Evolutionary conservation across 257 asterid genomes (phyloP).

Genomic region (Solanum tacnaense): DNA sequence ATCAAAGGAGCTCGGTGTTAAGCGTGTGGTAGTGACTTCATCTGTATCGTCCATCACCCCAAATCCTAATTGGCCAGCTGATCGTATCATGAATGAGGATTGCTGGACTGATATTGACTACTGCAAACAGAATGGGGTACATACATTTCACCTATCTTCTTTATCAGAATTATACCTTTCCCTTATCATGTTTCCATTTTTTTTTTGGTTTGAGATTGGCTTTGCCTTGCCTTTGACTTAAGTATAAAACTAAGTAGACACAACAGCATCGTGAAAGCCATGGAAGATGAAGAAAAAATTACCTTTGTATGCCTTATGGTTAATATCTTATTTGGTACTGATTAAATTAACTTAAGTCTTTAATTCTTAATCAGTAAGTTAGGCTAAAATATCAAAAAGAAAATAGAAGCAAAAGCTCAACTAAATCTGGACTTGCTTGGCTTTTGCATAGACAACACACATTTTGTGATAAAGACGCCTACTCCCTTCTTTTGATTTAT

Average conservation of each 20-base stretch:
- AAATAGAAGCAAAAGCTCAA: not conserved
- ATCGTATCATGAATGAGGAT: constrained; percentile 56
- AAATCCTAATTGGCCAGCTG: constrained; percentile 67
- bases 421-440: not conserved
- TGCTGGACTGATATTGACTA: constrained; percentile 89
- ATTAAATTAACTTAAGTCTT: not conserved
- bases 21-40: constrained; percentile 87
- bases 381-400: not conserved
- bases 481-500: not conserved
- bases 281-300: not conserved
- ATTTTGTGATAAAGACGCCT: not conserved
- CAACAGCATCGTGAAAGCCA: not conserved
- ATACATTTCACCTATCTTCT: not conserved
- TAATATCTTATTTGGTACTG: not conserved
- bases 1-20: constrained; percentile 69
- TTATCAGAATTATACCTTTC: not conserved
- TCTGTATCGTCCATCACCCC: constrained; percentile 55
- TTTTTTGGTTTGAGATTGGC: not conserved
- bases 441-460: not conserved
- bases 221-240: not conserved
- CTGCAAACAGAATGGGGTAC: constrained; percentile 74
- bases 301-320: not conserved
- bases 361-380: not conserved
- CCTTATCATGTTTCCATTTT: not conserved
- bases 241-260: not conserved